Evolutionary conservation across 371 early-diverging fungal genomes (phyloP).

Genomic region (Syncephalastrum contaminatum): DNA sequence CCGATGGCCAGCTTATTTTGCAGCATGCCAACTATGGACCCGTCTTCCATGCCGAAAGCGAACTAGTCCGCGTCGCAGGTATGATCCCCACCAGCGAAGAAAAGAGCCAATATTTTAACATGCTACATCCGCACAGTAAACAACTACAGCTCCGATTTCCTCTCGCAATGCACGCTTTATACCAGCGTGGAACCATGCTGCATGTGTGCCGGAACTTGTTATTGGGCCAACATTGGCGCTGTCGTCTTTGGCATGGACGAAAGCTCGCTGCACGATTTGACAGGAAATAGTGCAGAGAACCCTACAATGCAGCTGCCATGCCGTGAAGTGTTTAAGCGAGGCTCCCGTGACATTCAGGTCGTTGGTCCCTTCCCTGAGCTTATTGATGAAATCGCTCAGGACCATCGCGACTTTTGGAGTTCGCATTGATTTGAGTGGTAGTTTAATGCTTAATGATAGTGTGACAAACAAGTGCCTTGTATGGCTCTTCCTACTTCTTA

Average conservation of each 20-base stretch:
- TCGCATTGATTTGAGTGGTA: slow-evolving; percentile 5
- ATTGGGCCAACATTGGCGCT: slow-evolving; percentile 31
- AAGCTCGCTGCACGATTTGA: slow-evolving; percentile 16
- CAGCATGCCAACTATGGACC: slow-evolving; percentile 32
- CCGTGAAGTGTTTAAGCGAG: slow-evolving; percentile 27
- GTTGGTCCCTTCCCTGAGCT: slow-evolving; percentile 33
- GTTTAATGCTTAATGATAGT: too few relatives aligned
- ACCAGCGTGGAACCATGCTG: slow-evolving; percentile 37
- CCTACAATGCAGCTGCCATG: slow-evolving; percentile 28
- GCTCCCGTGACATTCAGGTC: slow-evolving; percentile 24
- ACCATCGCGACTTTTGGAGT: slow-evolving; percentile 33
- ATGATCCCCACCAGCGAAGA: background rate
- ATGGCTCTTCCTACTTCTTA: too few relatives aligned
- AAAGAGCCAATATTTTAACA: background rate
- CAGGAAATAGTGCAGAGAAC: slow-evolving; percentile 24
- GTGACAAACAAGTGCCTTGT: too few relatives aligned
- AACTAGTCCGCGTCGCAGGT: slow-evolving; percentile 28
- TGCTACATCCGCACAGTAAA: slow-evolving; percentile 8
- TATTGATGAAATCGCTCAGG: slow-evolving; percentile 22
- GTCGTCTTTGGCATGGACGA: slow-evolving; percentile 29
- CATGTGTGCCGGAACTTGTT: slow-evolving; percentile 30
- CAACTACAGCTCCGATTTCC: slow-evolving; percentile 25
- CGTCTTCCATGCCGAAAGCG: slow-evolving; percentile 29
- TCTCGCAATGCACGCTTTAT: slow-evolving; percentile 23
- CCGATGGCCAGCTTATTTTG: slow-evolving; percentile 21